A percentile compares a stretch with the other conserved stretches of the same genome.
phyloP scores from a whole-genome alignment of 305 asterid genomes.

The Rubia peregrina region DNA sequence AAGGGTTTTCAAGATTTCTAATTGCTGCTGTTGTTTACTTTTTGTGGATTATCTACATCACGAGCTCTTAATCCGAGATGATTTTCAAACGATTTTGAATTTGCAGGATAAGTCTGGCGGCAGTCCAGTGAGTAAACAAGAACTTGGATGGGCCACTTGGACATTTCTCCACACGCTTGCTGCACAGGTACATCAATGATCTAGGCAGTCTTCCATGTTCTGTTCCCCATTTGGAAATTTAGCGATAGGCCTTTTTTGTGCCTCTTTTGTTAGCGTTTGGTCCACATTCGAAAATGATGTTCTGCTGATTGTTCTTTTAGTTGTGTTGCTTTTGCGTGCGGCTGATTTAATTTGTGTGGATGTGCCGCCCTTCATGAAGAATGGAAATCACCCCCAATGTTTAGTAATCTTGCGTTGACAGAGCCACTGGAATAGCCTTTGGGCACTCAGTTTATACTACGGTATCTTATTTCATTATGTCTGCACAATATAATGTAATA shows the following conservation, averaged over 20 bases:
- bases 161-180: conserved; percentile 92
- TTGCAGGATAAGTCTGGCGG: conserved; percentile 41
- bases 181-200: conserved; percentile 42
- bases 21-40: too few relatives aligned
- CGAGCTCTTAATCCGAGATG: not conserved
- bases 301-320: not conserved
- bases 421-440: not conserved
- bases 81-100: not conserved
- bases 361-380: too few relatives aligned
- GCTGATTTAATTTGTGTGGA: not conserved
- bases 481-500: conserved; percentile 20
- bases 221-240: not conserved
- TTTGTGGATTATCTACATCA: not conserved
- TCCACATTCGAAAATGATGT: not conserved
- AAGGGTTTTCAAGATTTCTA: not conserved
- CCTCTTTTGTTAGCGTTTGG: not conserved
- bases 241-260: not conserved
- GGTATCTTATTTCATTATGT: conserved; percentile 15
- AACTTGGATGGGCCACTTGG: conserved; percentile 96
- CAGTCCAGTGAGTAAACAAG: conserved; percentile 67
- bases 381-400: conserved; percentile 26
- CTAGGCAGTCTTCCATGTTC: not conserved
- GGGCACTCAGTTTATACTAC: not conserved
- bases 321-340: conserved; percentile 5
- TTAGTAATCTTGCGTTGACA: not conserved